Evolutionary conservation across 2,329 filamentous ascomycete species (phyloP).

Genomic region (Diplodia seriata): DNA sequence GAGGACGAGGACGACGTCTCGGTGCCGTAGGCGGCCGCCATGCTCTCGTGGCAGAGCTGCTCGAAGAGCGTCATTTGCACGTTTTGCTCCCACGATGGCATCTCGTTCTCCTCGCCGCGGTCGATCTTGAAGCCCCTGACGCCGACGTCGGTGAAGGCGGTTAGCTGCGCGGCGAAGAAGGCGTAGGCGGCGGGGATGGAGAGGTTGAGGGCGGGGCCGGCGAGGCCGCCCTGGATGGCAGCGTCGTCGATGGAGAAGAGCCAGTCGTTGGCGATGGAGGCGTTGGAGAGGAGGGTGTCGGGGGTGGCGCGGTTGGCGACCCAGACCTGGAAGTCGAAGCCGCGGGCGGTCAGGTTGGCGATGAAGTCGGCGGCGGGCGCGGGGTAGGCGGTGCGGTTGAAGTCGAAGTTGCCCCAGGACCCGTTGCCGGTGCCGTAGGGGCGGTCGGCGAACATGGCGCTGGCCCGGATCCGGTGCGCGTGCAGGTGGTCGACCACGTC

Average conservation of each 20-base stretch:
- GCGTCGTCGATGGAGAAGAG: conserved; percentile 38
- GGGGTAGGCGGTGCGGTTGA: conserved; percentile 46
- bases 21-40: conserved; percentile 39
- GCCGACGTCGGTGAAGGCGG: conserved; percentile 44
- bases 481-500: conserved; percentile 46
- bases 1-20: no score
- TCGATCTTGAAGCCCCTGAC: conserved; percentile 51
- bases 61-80: conserved; percentile 45
- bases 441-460: conserved; percentile 45
- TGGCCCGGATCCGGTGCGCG: conserved; percentile 44
- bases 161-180: conserved; percentile 44
- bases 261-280: conserved; percentile 41
- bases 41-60: conserved; percentile 44
- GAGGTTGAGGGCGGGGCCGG: conserved; percentile 47
- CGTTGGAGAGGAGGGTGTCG: conserved; percentile 45
- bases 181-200: conserved; percentile 47
- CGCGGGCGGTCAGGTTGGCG: conserved; percentile 42
- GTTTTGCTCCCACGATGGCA: conserved; percentile 49
- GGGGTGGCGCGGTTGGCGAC: conserved; percentile 47
- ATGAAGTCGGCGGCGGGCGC: conserved; percentile 42
- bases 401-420: conserved; percentile 48
- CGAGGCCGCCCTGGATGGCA: conserved; percentile 33
- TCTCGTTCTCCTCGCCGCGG: conserved; percentile 50
- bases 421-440: conserved; percentile 45
- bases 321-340: conserved; percentile 49